Conservation (phyloP, 2,329 filamentous ascomycete species). For the Epichloe aotearoae region DNA sequence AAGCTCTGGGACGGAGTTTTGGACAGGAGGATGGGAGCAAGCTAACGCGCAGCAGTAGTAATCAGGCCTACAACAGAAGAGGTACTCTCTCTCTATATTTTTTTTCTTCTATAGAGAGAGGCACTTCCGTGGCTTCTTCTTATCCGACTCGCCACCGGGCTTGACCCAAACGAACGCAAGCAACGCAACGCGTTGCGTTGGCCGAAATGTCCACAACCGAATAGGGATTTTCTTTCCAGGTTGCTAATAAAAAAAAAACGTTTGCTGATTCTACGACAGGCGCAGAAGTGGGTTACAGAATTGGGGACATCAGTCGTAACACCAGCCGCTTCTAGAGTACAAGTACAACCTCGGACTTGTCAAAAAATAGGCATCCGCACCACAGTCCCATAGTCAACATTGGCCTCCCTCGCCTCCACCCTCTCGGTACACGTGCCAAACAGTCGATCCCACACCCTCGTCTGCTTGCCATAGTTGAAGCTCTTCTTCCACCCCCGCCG, state of each 20-base stretch:
- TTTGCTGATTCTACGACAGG: slow-evolving; percentile 19
- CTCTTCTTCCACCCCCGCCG: slow-evolving; percentile 24
- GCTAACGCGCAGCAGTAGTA: too few species aligned
- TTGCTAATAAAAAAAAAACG: slow-evolving; percentile 10
- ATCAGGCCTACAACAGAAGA: too few species aligned
- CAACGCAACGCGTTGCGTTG: slow-evolving; percentile 27
- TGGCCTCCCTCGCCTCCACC: slow-evolving; percentile 20
- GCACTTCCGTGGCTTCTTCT: too few species aligned
- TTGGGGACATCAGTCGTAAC: neutral
- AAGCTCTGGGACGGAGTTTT: slow-evolving; percentile 27
- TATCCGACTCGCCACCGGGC: slow-evolving; percentile 46
- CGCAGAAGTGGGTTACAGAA: neutral
- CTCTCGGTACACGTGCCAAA: slow-evolving; percentile 23
- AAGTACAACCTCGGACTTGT: neutral
- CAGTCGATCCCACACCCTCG: slow-evolving; percentile 21
- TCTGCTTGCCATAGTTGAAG: slow-evolving; percentile 26
- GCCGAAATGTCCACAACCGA: slow-evolving; percentile 23
- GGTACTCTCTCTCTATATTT: too few species aligned
- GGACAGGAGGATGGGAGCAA: slow-evolving; percentile 17
- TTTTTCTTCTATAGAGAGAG: too few species aligned
- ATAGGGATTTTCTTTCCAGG: slow-evolving; percentile 42
- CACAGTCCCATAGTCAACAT: slow-evolving; percentile 18
- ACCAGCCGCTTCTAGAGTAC: neutral
- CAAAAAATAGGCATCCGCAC: slow-evolving; percentile 14
- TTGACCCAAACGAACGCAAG: slow-evolving; percentile 59